These are phyloP conservation scores for Pseudomassariella vexata DNA, from an alignment of 2,329 filamentous ascomycete species.

Conservation along the genomic window DNA sequence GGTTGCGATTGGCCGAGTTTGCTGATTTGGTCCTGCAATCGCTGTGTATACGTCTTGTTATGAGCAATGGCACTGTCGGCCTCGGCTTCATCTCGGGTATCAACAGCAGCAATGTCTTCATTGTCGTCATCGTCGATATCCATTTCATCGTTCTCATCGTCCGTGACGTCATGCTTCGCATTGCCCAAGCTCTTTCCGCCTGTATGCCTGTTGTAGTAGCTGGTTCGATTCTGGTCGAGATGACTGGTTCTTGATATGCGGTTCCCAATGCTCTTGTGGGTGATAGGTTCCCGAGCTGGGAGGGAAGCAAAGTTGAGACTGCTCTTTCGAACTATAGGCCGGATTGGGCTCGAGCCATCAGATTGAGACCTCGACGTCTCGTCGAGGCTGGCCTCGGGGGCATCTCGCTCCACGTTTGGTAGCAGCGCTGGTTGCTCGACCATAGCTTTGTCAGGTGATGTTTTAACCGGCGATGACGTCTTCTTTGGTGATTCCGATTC, in stretches of 20 bases:
- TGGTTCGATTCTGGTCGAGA: slow-evolving; percentile 64
- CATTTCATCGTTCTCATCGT: slow-evolving; percentile 36
- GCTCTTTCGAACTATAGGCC: slow-evolving; percentile 80
- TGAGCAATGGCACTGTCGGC: slow-evolving; percentile 52
- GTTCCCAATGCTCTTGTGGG: slow-evolving; percentile 76
- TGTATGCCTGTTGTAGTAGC: slow-evolving; percentile 68
- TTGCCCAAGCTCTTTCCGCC: slow-evolving; percentile 67
- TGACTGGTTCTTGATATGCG: slow-evolving; percentile 73
- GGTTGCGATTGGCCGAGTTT: slow-evolving; percentile 56
- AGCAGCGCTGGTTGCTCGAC: slow-evolving; percentile 9
- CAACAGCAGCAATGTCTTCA: slow-evolving; percentile 37
- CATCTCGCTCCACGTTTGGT: slow-evolving; percentile 9
- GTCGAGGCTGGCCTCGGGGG: slow-evolving; percentile 19
- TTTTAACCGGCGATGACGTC: slow-evolving; percentile 5
- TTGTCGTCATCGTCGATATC: slow-evolving; percentile 43
- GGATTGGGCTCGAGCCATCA: slow-evolving; percentile 67
- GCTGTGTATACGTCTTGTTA: slow-evolving; percentile 89
- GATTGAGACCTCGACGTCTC: slow-evolving; percentile 48
- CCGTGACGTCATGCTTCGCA: slow-evolving; percentile 29
- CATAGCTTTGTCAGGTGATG: slow-evolving; percentile 12
- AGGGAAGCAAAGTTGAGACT: slow-evolving; percentile 92
- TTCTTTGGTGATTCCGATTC: slow-evolving; percentile 6
- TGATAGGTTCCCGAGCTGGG: slow-evolving; percentile 82
- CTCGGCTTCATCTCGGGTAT: slow-evolving; percentile 41
- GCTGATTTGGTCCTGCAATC: slow-evolving; percentile 88